phyloP scores from a whole-genome alignment of 2,329 filamentous ascomycete species.

The Nectriaceae sp. region DNA sequence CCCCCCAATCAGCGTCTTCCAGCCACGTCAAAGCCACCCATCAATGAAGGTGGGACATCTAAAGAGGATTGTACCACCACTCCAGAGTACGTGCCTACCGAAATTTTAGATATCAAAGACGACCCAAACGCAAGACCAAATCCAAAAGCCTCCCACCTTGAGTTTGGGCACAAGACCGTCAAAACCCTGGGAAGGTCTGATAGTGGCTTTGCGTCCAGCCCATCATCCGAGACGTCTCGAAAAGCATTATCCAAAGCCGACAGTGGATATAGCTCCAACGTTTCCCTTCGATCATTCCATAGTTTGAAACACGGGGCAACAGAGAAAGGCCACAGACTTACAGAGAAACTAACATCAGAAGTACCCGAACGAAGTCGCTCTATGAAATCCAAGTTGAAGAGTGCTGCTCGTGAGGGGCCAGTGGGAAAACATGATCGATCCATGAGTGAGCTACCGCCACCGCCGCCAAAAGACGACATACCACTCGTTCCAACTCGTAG shows the following conservation, averaged over 20 bases:
- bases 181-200: constrained; percentile 37
- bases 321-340: constrained; percentile 20
- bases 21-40: not conserved
- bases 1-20: not conserved
- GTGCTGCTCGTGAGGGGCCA: not conserved
- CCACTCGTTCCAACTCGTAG: not conserved
- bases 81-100: constrained; percentile 35
- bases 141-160: constrained; percentile 14
- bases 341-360: constrained; percentile 16
- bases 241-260: constrained; percentile 58
- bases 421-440: not conserved
- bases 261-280: constrained; percentile 63
- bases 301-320: constrained; percentile 28
- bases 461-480: not conserved
- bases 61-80: constrained; percentile 22
- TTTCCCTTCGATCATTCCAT: constrained; percentile 56
- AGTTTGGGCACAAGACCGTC: constrained; percentile 23
- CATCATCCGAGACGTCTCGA: constrained; percentile 42
- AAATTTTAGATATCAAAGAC: constrained; percentile 43
- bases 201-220: constrained; percentile 52
- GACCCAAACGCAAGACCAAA: constrained; percentile 47
- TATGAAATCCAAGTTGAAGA: not conserved
- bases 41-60: not conserved
- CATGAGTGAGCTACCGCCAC: not conserved
- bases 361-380: not conserved